Base-by-base conservation (phyloP, 768 basidiomycete species). In the Pleurotus ostreatus region DNA sequence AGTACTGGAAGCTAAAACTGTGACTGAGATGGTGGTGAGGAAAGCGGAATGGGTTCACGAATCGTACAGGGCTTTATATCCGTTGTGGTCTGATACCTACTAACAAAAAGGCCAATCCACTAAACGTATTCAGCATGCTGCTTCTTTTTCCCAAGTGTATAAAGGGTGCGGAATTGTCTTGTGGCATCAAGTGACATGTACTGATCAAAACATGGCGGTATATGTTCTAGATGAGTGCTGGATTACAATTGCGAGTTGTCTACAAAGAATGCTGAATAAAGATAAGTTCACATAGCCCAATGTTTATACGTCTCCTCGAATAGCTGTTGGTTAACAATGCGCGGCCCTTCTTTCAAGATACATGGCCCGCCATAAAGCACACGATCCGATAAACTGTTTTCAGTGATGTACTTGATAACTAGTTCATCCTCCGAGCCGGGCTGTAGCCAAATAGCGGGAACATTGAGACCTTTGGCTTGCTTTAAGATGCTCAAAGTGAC, bases 271-370 rank as follows among this genome's bases (percentile, higher is more conserved):
- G 18, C 16, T 48, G 18, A 26, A 41, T 38, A 46, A n/a, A 18
- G 25, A 16, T 18, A 49, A 15, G 38, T 9, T 25, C 38, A 46
- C 39, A 47, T 34, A 12, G 51, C 51, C 51, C 51, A 53, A 30
- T 53, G 39, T 38, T 38, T 53, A 39, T 40, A 53, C 5, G 48
- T 62, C 49, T 64, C 63, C 41, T 62, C 61, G 34, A 64, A 64
- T 58, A 59, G 59, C 46, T 55, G 38, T 30, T 58, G 46, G 20
- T 60, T 54, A 20, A 63, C 59, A 34, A 63, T 46, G 34, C 48
- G 43, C 9, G 62, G 57, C 16, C 63, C 63, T 23, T 63, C 61
- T 40, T 46, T 51, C 15, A 64, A 40, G 3, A 64, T 64, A 46
- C 63, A 64, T 7, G 63, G 63, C 25, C 63, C 63, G 13, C 63